Evolutionary conservation across 2,329 filamentous ascomycete genomes (phyloP).

Genomic region (Xylaria sp.): DNA sequence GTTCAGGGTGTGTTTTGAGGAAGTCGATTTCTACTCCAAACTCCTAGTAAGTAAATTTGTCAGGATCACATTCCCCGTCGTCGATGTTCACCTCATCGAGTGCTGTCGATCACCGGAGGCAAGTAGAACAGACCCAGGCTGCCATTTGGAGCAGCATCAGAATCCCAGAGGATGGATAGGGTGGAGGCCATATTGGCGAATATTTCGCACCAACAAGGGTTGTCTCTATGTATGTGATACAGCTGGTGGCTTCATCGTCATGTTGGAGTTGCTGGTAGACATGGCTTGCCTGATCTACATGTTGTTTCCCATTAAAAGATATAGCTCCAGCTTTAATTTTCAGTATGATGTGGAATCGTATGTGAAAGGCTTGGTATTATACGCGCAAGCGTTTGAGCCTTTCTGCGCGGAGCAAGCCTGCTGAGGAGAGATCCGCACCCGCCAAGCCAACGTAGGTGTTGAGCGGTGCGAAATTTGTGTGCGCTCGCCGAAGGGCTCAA

Average conservation of each 20-base stretch:
- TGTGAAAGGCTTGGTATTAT: not conserved
- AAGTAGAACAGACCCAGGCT: not conserved
- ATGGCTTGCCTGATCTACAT: constrained; percentile 9
- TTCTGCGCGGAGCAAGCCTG: not conserved
- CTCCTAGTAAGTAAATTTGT: not conserved
- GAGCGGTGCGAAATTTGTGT: constrained; percentile 8
- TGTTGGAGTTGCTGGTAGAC: not conserved
- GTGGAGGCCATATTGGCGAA: not conserved
- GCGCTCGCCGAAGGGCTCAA: not conserved
- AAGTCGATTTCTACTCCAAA: not conserved
- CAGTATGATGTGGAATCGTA: not conserved
- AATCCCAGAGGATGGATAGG: not conserved
- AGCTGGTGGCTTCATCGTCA: not conserved
- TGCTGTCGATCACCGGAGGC: not conserved
- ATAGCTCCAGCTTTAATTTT: not conserved
- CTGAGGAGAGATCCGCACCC: constrained; percentile 8
- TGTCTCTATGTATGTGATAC: not conserved
- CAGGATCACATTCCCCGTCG: not conserved
- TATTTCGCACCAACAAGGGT: not conserved
- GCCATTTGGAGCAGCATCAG: not conserved
- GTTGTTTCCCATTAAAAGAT: not conserved
- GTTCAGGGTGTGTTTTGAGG: not conserved
- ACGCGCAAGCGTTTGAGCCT: not conserved
- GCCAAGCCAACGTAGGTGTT: not conserved
- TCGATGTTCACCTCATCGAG: not conserved